Base-by-base conservation (phyloP, 192 early-diverging fungal genomes). In the Coemansia sp. region DNA sequence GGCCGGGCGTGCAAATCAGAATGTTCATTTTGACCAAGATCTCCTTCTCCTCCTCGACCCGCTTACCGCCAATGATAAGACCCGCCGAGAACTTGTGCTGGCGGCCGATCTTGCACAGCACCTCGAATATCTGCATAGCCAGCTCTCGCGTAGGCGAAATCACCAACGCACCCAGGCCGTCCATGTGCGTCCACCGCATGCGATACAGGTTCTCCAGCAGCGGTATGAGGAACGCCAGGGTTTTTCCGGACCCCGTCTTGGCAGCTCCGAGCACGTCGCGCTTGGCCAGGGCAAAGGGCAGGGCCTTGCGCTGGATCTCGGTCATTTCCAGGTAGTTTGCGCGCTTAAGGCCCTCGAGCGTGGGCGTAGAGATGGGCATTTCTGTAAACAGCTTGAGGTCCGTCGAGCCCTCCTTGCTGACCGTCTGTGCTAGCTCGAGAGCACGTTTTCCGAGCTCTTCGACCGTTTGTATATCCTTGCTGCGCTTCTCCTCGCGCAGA, bases 241-340 rank as follows among this genome's bases (percentile, higher is more conserved):
- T 92, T 53, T 92, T 92, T 32, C 90, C 90, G 23, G 87, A 89
- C 13, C 90, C 90, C 6, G 90, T 92, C 39, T 90, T 92, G 22
- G 90, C 90, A 2, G 90, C 90, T 26, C 90, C 90, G 15, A 92
- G 79, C 24, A 92, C 81, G 60, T 92, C 90, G 38, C 81, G 78
- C 34, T 79, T 78, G 8, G 79, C 80, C 27, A 92, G 64, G 3
- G 82, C 86, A 27, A 86, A 59, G 15, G 86, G 83, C 35, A 92
- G 63, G 5, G 87, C 81, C 51, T 87, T 87, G 38, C 77, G 80
- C 57, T 98, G 96, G 62, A 98, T 93, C 40, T 93, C 92, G 2
- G 96, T 98, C 86, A 93, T 85, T 69, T 94, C 88, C 17, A 86
- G 78, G 60, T 83, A 98, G 66, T 93, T 89, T 18, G 92, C 83